Evolutionary conservation across 106 monocot species (phyloP).

Genomic region (Chionographis japonica): DNA sequence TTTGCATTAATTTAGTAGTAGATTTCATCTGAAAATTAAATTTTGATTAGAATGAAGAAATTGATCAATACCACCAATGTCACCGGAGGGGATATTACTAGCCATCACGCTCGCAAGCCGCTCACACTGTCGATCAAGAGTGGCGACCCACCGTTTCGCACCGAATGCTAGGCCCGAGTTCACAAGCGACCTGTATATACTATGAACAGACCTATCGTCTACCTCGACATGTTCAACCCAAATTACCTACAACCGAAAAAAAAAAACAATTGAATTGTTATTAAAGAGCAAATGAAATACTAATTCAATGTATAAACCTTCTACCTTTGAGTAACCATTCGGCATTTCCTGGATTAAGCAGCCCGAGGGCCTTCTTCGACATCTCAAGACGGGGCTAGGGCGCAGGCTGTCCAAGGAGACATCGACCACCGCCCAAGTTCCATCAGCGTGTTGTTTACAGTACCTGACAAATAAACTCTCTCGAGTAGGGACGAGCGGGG

Average conservation of each 20-base stretch:
- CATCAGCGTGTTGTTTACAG: conserved; percentile 87
- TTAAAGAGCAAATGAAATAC: background rate
- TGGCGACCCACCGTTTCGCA: conserved; percentile 80
- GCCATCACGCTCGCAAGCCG: conserved; percentile 84
- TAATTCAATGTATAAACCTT: background rate
- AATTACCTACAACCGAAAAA: conserved; percentile 41
- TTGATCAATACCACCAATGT: conserved; percentile 49
- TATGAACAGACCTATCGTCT: conserved; percentile 76
- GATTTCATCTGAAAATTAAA: too few relatives aligned
- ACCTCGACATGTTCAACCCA: conserved; percentile 97
- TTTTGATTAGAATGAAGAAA: background rate
- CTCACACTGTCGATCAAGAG: conserved; percentile 79
- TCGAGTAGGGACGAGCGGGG: conserved; percentile 85
- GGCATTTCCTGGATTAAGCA: conserved; percentile 97
- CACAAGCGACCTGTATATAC: conserved; percentile 72
- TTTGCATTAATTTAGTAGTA: too few relatives aligned
- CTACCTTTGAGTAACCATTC: conserved; percentile 96
- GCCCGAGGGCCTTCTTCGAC: conserved; percentile 84
- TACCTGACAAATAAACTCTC: conserved; percentile 83
- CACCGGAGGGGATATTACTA: conserved; percentile 57
- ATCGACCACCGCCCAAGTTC: conserved; percentile 95
- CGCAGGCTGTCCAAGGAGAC: conserved; percentile 84
- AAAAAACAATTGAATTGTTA: background rate
- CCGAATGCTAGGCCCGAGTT: conserved; percentile 88
- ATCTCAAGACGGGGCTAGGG: conserved; percentile 45